Percentiles rank a stretch among this genome's conserved stretches.
phyloP scores from a whole-genome alignment of 2,329 filamentous ascomycete species.

The Cladosporium sp. region DNA sequence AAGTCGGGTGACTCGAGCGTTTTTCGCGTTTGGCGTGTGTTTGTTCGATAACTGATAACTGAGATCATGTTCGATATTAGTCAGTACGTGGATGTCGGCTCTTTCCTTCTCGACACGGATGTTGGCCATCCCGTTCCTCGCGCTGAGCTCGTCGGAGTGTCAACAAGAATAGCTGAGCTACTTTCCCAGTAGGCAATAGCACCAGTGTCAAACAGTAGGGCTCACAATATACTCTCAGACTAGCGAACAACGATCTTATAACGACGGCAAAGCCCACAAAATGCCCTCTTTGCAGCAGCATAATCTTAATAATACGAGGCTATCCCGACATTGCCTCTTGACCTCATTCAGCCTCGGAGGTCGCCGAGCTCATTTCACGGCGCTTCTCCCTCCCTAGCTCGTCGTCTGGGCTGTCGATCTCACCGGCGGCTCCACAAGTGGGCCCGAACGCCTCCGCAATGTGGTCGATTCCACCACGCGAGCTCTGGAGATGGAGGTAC shows the following conservation, averaged over 20 bases:
- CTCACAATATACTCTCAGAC: background rate
- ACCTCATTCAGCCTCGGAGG: background rate
- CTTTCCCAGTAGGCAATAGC: background rate
- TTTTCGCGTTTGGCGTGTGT: too few species aligned
- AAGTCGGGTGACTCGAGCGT: too few species aligned
- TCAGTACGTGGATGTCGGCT: too few species aligned
- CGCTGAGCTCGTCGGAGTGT: too few species aligned
- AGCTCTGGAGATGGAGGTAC: background rate
- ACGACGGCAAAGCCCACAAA: too few species aligned
- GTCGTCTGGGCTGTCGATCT: background rate
- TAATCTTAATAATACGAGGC: background rate
- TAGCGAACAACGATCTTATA: background rate
- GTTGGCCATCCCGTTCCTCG: too few species aligned
- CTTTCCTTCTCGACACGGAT: too few species aligned
- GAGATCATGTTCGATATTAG: too few species aligned
- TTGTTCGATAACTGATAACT: too few species aligned
- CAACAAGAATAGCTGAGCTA: too few species aligned
- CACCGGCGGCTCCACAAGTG: constrained; percentile 8
- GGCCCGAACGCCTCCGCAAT: constrained; percentile 9
- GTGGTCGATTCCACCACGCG: background rate
- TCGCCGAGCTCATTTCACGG: constrained; percentile 4
- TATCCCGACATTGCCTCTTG: background rate
- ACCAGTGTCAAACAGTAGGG: background rate
- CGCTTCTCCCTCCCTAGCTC: background rate
- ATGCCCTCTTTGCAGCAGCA: too few species aligned